These are phyloP conservation scores for Globisporangium uncinulatum DNA, from an alignment of 352 stramenopile genomes.

Conservation along the genomic window DNA sequence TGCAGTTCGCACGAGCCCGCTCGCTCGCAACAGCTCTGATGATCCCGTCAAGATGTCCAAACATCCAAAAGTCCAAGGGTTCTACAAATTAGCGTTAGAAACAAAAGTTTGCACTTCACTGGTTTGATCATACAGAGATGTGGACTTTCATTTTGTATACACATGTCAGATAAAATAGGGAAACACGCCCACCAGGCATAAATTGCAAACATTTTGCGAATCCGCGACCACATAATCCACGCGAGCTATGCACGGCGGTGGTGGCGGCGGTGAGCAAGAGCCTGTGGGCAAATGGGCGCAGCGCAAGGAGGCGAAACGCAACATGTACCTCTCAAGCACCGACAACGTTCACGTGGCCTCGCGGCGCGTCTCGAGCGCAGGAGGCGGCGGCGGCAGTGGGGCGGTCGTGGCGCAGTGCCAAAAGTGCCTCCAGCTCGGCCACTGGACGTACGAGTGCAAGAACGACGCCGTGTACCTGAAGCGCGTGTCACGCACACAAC, in stretches of 20 bases:
- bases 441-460: conserved; percentile 89
- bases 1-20: conserved; percentile 17
- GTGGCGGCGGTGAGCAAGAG: conserved; percentile 24
- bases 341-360: conserved; percentile 55
- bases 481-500: conserved; percentile 67
- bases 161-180: too few species aligned
- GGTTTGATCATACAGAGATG: too few species aligned
- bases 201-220: background rate
- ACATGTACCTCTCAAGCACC: conserved; percentile 83
- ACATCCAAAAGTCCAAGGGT: too few species aligned
- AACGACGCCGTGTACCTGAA: conserved; percentile 79
- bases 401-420: conserved; percentile 48
- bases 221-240: background rate
- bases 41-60: too few species aligned
- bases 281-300: conserved; percentile 56
- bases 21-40: background rate
- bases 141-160: too few species aligned
- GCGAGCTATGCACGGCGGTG: conserved; percentile 16
- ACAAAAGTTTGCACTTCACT: too few species aligned
- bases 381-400: conserved; percentile 11
- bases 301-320: conserved; percentile 69
- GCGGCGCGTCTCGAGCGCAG: conserved; percentile 25
- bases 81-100: too few species aligned
- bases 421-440: conserved; percentile 71
- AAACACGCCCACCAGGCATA: too few species aligned